Base-by-base conservation (phyloP, 495 filamentous ascomycete genomes). In the Penicillium herquei region DNA sequence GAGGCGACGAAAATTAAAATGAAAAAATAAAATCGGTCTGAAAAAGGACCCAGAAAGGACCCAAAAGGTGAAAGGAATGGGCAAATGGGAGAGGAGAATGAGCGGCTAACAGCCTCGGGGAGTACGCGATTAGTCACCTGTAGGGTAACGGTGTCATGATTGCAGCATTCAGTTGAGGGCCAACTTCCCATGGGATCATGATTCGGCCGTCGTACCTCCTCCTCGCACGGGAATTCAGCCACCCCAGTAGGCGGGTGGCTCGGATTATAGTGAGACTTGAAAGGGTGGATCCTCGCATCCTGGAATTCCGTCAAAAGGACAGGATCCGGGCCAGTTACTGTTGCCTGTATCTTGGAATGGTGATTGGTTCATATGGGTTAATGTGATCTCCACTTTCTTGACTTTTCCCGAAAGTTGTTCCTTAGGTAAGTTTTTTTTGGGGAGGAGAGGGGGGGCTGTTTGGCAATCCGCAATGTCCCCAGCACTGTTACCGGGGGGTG, bases 111-210 rank as follows among this genome's bases (percentile, higher is more conserved):
- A 52, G n/a, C 47, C 52, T 56, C 57, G 56, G 57, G 61, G 56
- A 42, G 56, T 63, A 60, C 56, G 54, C 51, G 56, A 63, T 56
- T 59, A 63, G 61, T 63, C 61, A 63, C 55, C 52, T 51, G 47
- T 49, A 56, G 41, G 59, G 59, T 62, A 58, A 63, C 60, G 35
- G 59, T 62, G 48, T 51, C 47, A 51, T 48, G 48, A 52, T 39
- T 49, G 43, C 34, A 21, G 43, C 17, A 43, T 47, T 39, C 26
- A 49, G 21, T 39, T 46, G 43, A 16, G 11, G 47, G 37, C 47
- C 35, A 48, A 55, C 44, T 6, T 53, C 55, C 58, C 58, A 61
- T 61, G 54, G 54, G 40, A 52, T 57, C 56, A 50, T 53, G 56
- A 58, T 58, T 58, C 51, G 56, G 56, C 44, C 56, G 56, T 54